Percentiles rank a stretch among this genome's conserved stretches.
Evolutionary conservation across 2,329 filamentous ascomycete genomes (phyloP).

Genomic region (Colletotrichum sp.): DNA sequence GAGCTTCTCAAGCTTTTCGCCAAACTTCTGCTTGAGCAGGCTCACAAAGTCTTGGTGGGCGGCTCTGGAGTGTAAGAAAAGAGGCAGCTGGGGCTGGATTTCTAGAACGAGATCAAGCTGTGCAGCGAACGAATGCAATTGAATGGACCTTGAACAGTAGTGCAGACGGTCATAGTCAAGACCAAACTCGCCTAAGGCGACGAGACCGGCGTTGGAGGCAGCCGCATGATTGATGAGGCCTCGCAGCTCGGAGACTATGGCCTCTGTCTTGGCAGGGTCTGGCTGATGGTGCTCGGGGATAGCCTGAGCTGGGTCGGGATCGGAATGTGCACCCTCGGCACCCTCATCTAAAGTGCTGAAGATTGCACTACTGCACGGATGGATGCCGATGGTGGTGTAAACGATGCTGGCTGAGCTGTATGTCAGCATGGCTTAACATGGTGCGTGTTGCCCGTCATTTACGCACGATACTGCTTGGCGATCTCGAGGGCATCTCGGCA

Average conservation of each 20-base stretch:
- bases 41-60: slow-evolving; percentile 84
- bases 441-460: background rate
- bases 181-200: slow-evolving; percentile 93
- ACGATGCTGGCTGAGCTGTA: slow-evolving; percentile 70
- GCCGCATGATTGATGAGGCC: slow-evolving; percentile 67
- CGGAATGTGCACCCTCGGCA: slow-evolving; percentile 54
- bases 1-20: slow-evolving; percentile 65
- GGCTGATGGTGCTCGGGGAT: slow-evolving; percentile 54
- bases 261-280: slow-evolving; percentile 47
- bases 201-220: slow-evolving; percentile 52
- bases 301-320: slow-evolving; percentile 53
- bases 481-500: slow-evolving; percentile 77
- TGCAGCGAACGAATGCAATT: slow-evolving; percentile 82
- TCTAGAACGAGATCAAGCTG: slow-evolving; percentile 81
- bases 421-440: slow-evolving; percentile 8
- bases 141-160: slow-evolving; percentile 78
- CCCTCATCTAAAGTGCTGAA: slow-evolving; percentile 65
- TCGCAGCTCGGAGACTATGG: slow-evolving; percentile 65
- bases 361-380: slow-evolving; percentile 84
- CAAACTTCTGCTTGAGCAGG: slow-evolving; percentile 66
- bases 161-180: slow-evolving; percentile 94
- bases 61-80: slow-evolving; percentile 92
- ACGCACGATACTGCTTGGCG: slow-evolving; percentile 75
- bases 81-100: slow-evolving; percentile 74
- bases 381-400: slow-evolving; percentile 91